These are phyloP conservation scores for Fusarium piperis DNA, from an alignment of 2,329 filamentous ascomycete genomes.

Conservation along the genomic window DNA sequence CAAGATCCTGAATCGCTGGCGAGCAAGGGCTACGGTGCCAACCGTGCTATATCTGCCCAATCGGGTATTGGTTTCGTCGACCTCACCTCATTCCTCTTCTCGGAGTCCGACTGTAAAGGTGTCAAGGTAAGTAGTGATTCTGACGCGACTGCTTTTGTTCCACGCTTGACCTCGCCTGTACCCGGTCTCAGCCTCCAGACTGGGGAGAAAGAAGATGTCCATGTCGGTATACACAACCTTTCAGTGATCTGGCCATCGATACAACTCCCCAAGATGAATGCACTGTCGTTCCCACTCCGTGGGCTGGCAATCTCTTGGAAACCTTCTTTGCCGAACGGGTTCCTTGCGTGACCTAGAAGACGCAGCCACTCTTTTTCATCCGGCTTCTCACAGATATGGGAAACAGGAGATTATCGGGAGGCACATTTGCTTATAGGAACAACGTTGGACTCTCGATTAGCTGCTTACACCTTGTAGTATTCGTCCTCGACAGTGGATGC, in stretches of 20 bases:
- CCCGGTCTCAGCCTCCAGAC: not conserved
- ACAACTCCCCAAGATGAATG: slow-evolving; percentile 72
- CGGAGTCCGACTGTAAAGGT: slow-evolving; percentile 69
- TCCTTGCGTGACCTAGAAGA: slow-evolving; percentile 44
- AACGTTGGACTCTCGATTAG: slow-evolving; percentile 8
- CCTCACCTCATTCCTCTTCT: slow-evolving; percentile 78
- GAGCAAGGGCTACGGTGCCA: slow-evolving; percentile 84
- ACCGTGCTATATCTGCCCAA: slow-evolving; percentile 75
- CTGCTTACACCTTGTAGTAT: slow-evolving; percentile 50
- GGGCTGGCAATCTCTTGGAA: slow-evolving; percentile 41
- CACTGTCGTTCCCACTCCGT: slow-evolving; percentile 36
- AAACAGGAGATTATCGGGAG: slow-evolving; percentile 56
- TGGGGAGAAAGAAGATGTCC: slow-evolving; percentile 71
- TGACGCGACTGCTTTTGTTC: slow-evolving; percentile 20
- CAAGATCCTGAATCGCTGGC: slow-evolving; percentile 60
- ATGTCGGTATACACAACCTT: slow-evolving; percentile 54
- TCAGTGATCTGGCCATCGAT: slow-evolving; percentile 72
- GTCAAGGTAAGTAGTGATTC: slow-evolving; percentile 48
- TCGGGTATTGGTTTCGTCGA: slow-evolving; percentile 81
- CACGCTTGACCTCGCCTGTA: slow-evolving; percentile 7
- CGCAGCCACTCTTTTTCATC: slow-evolving; percentile 56
- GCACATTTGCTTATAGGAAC: slow-evolving; percentile 56
- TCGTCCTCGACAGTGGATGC: slow-evolving; percentile 46
- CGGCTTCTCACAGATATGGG: slow-evolving; percentile 58
- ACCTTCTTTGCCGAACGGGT: slow-evolving; percentile 57